These are phyloP conservation scores for Capsicum pubescens DNA, from an alignment of 257 asterid species.

Conservation along the genomic window DNA sequence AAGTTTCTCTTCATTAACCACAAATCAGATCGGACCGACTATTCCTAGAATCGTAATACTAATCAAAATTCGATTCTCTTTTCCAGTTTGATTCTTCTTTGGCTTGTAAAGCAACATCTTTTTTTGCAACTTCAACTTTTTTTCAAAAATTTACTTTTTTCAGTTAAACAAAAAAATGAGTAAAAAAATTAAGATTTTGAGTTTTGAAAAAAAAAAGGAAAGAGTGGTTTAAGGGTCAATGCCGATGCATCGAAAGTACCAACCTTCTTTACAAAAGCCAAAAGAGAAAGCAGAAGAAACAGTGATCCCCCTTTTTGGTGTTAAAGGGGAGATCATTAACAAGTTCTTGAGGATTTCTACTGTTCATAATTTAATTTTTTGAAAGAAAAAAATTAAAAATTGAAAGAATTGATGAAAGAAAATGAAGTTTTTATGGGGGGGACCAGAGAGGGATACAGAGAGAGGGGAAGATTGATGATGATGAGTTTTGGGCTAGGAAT, in stretches of 20 bases:
- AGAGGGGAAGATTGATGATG: not conserved
- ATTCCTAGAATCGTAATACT: slow-evolving; percentile 82
- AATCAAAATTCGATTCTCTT: slow-evolving; percentile 71
- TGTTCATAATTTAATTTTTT: slow-evolving; percentile 56
- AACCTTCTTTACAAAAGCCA: slow-evolving; percentile 91
- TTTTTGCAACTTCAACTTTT: not conserved
- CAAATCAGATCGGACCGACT: slow-evolving; percentile 89
- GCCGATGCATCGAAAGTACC: slow-evolving; percentile 97
- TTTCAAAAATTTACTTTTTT: not conserved
- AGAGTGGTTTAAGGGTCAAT: slow-evolving; percentile 65
- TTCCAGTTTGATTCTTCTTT: slow-evolving; percentile 71
- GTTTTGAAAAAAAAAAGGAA: not conserved
- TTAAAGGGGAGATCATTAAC: slow-evolving; percentile 78
- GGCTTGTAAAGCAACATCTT: slow-evolving; percentile 74
- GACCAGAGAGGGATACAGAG: not conserved
- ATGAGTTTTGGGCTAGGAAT: not conserved
- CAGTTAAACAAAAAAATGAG: not conserved
- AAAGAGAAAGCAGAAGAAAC: slow-evolving; percentile 48
- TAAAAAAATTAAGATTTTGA: not conserved
- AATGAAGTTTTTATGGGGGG: not conserved
- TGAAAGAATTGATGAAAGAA: not conserved
- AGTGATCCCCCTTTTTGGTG: slow-evolving; percentile 73
- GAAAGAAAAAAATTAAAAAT: not conserved
- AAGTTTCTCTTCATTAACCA: slow-evolving; percentile 74
- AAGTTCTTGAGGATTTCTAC: slow-evolving; percentile 61